Conservation (phyloP, 768 basidiomycete species). For the Pulveroboletus sp. region DNA sequence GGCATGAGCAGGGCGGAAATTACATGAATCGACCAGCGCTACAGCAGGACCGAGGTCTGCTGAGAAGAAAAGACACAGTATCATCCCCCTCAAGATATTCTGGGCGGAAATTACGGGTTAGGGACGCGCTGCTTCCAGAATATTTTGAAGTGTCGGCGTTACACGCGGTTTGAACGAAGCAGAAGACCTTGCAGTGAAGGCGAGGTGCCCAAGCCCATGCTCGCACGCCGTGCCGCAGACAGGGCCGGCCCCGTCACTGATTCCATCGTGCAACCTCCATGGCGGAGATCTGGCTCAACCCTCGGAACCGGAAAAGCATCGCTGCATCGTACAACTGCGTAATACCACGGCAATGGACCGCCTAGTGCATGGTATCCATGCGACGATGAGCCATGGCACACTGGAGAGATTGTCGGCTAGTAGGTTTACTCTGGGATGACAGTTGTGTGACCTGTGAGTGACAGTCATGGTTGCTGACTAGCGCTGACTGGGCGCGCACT, state of each 20-base stretch:
- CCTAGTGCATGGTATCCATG: constrained; percentile 12
- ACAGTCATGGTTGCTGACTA: not conserved
- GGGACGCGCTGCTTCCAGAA: constrained; percentile 10
- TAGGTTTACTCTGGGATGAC: constrained; percentile 6
- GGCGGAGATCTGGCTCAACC: constrained; percentile 12
- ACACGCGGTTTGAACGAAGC: constrained; percentile 3
- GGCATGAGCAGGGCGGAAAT: constrained; percentile 9
- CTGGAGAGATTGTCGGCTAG: constrained; percentile 7
- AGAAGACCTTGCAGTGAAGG: constrained; percentile 20
- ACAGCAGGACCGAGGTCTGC: constrained; percentile 3
- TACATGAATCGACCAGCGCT: not conserved
- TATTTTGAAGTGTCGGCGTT: constrained; percentile 5
- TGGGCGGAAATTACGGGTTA: constrained; percentile 24
- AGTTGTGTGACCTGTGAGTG: constrained; percentile 1
- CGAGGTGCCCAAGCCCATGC: constrained; percentile 13
- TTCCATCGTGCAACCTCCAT: constrained; percentile 3
- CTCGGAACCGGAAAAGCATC: constrained; percentile 24
- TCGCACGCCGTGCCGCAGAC: constrained; percentile 1
- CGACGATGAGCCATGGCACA: constrained; percentile 2
- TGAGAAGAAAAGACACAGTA: constrained; percentile 3
- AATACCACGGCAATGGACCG: constrained; percentile 7
- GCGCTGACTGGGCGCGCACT: not conserved
- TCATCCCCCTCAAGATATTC: constrained; percentile 2
- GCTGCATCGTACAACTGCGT: constrained; percentile 2
- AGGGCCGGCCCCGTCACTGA: constrained; percentile 1